Evolutionary conservation across 345 rosid genomes (phyloP).

Genomic region (Erysimum cheiranthoides): DNA sequence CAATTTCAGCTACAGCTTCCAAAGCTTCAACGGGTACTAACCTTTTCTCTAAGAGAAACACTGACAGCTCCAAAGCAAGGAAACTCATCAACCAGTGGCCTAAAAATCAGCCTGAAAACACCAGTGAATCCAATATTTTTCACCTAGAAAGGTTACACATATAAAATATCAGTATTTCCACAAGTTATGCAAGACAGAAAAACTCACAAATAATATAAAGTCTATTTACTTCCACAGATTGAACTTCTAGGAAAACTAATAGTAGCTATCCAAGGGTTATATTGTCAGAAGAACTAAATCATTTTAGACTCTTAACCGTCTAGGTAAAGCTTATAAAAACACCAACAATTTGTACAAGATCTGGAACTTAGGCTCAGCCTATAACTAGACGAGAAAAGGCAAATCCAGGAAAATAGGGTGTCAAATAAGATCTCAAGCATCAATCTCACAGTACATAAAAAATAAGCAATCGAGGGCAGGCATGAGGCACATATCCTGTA

Average conservation of each 20-base stretch:
- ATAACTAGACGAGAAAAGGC: neutral
- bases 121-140: constrained; percentile 97
- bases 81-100: constrained; percentile 88
- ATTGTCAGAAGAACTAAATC: neutral
- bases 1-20: constrained; percentile 23
- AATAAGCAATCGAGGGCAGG: constrained; percentile 14
- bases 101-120: constrained; percentile 96
- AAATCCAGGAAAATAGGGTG: neutral
- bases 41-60: constrained; percentile 92
- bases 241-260: neutral
- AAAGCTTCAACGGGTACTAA: constrained; percentile 41
- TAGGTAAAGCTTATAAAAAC: neutral
- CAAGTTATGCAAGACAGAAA: constrained; percentile 20
- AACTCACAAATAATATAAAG: neutral
- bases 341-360: neutral
- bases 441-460: neutral
- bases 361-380: constrained; percentile 7
- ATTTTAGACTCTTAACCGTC: neutral
- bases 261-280: neutral
- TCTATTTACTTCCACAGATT: constrained; percentile 5
- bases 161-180: neutral
- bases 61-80: constrained; percentile 99
- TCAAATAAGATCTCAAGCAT: constrained; percentile 15
- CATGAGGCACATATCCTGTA: constrained; percentile 35
- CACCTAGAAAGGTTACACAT: constrained; percentile 57